Evolutionary conservation across 1,139 yeast genomes (phyloP).

Genomic region (Geotrichum fermentans): DNA sequence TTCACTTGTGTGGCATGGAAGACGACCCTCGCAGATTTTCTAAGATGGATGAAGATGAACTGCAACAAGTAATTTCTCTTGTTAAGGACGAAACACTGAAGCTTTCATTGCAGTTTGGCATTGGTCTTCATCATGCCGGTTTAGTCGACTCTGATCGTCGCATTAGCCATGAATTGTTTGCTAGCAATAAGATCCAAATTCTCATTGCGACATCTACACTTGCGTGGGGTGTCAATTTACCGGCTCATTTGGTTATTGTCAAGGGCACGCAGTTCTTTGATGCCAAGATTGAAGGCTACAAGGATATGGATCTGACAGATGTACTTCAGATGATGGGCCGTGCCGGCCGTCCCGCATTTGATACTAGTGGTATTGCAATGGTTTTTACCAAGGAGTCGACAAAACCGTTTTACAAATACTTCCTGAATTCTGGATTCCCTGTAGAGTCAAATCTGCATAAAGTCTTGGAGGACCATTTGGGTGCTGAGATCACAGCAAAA

Average conservation of each 20-base stretch:
- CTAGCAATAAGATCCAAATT: conserved; percentile 79
- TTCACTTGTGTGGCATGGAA: conserved; percentile 92
- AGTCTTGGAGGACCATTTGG: conserved; percentile 88
- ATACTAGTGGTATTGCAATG: conserved; percentile 91
- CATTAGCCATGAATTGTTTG: conserved; percentile 81
- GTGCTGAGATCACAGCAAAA: conserved; percentile 92
- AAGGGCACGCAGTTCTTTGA: conserved; percentile 91
- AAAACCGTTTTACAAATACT: conserved; percentile 89
- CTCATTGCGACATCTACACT: conserved; percentile 90
- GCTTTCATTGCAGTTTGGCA: conserved; percentile 85
- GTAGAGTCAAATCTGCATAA: conserved; percentile 94
- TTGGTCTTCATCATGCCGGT: conserved; percentile 98
- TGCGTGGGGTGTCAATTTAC: conserved; percentile 97
- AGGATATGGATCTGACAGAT: conserved; percentile 90
- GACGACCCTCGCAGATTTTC: conserved; percentile 85
- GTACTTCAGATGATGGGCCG: conserved; percentile 87
- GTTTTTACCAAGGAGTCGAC: conserved; percentile 90
- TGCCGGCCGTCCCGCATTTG: conserved; percentile 97
- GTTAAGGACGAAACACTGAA: conserved; percentile 88
- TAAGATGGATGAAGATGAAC: conserved; percentile 70
- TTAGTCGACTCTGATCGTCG: conserved; percentile 84
- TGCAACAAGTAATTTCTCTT: conserved; percentile 53
- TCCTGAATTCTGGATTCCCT: conserved; percentile 91
- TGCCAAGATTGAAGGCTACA: conserved; percentile 71
- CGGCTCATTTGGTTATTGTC: conserved; percentile 88